A percentile compares a stretch with the other conserved stretches of the same genome.
phyloP scores from a whole-genome alignment of 495 filamentous ascomycete species.

The Bacidia rubella region DNA sequence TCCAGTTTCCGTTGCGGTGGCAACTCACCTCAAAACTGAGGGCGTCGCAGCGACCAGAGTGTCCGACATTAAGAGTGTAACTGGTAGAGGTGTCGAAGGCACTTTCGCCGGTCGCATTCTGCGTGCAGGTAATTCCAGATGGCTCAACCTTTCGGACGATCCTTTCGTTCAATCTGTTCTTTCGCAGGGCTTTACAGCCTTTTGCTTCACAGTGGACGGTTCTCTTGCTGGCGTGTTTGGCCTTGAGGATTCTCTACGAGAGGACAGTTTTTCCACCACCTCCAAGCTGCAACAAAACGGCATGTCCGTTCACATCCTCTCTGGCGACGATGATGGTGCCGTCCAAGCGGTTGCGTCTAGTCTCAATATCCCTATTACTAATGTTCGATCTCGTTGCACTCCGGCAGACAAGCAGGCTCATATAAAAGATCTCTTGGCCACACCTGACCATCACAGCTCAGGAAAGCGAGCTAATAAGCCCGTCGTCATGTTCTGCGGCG shows the following conservation, averaged over 20 bases:
- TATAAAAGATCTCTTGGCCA: slow-evolving; percentile 30
- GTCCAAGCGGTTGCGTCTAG: slow-evolving; percentile 39
- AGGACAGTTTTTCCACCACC: slow-evolving; percentile 39
- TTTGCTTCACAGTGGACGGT: slow-evolving; percentile 46
- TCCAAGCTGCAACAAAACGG: slow-evolving; percentile 34
- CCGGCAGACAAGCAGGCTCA: slow-evolving; percentile 55
- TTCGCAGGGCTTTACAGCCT: slow-evolving; percentile 39
- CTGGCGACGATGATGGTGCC: slow-evolving; percentile 52
- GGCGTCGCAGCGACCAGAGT: slow-evolving; percentile 25
- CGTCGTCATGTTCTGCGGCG: slow-evolving; percentile 54
- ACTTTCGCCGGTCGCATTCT: slow-evolving; percentile 24
- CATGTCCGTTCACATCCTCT: slow-evolving; percentile 49
- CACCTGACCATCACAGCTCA: slow-evolving; percentile 15
- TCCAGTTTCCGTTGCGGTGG: slow-evolving; percentile 51
- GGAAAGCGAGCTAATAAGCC: not conserved
- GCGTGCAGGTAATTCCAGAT: slow-evolving; percentile 50
- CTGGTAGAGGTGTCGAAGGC: slow-evolving; percentile 33
- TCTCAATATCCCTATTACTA: slow-evolving; percentile 37
- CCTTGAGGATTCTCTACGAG: slow-evolving; percentile 44
- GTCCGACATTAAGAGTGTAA: slow-evolving; percentile 31
- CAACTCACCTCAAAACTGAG: slow-evolving; percentile 29
- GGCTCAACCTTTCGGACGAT: slow-evolving; percentile 34
- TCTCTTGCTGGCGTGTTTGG: slow-evolving; percentile 42
- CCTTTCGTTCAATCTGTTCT: slow-evolving; percentile 31
- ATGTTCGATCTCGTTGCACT: slow-evolving; percentile 37